Base-by-base conservation (phyloP, 441 rosid genomes). In the Gossypium lobatum region DNA sequence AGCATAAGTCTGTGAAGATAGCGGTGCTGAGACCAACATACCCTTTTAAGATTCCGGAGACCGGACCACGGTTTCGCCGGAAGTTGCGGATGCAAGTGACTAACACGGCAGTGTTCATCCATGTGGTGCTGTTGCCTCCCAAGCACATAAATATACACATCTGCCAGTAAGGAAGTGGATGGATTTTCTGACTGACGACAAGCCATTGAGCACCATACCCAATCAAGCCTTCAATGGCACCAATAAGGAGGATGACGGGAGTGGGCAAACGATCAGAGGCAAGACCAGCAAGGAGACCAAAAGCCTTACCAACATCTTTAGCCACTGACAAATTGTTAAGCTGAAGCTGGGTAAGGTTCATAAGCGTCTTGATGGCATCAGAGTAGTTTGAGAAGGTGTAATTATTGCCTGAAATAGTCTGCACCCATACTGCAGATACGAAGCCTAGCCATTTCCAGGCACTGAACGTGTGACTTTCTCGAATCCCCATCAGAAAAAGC, bases 371-470 rank as follows among this genome's bases (percentile, higher is more conserved):
- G 42, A 91, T 77, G 57, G 92, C 91, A 48, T 86, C 88, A 0
- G 95, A 92, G 77, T 92, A 92, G 63, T 92, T 90, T 0, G 95
- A 87, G 80, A 92, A 92, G 0, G 97, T 88, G 82, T 92, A 90
- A 64, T 92, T 92, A 84, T 92, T 92, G 75, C 97, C 95, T 10
- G 93, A 86, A 39, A 92, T 83, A 53, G 93, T 65, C 75, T 90
- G 95, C n/a, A 90, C 95, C 95, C 95, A 92, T 9, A 92, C 88
- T 7, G 97, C 95, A 0, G 97, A 85, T n/a, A 92, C 91, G 62
- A 92, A 86, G 8, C 95, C 95, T 1, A 91, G 81, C 97, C 97
- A 91, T 85, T 89, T 88, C 17, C 76, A 3, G 63, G 92, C 78
- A 13, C 81, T 58, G 17, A 79, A 73, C 20, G 79, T 48, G 54